Evolutionary conservation across 768 basidiomycete genomes (phyloP).

Genomic region (Agrocybe praecox): DNA sequence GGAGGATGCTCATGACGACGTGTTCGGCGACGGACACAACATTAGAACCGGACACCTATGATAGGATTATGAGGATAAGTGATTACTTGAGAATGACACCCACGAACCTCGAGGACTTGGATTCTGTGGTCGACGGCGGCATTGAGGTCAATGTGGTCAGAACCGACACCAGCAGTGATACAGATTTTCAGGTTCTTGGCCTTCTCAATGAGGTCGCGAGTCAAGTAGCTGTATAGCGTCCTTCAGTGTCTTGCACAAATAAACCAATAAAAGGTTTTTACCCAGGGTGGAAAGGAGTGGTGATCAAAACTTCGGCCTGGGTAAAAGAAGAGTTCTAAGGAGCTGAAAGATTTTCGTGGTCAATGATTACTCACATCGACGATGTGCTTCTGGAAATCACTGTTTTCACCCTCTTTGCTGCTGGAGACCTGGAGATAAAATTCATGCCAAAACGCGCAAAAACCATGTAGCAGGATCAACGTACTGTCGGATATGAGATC

Average conservation of each 20-base stretch:
- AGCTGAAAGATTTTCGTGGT: background rate
- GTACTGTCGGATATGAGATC: background rate
- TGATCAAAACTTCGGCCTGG: constrained; percentile 79
- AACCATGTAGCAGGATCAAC: background rate
- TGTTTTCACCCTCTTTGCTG: constrained; percentile 82
- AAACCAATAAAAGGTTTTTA: constrained; percentile 17
- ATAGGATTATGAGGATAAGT: constrained; percentile 9
- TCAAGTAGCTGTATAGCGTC: constrained; percentile 56
- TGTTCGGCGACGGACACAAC: constrained; percentile 93
- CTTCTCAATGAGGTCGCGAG: constrained; percentile 70
- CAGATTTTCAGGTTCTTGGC: constrained; percentile 90
- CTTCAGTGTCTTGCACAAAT: background rate
- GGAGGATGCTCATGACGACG: constrained; percentile 87
- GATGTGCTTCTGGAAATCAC: constrained; percentile 82
- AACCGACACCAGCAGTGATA: constrained; percentile 90
- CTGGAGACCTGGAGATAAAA: constrained; percentile 57
- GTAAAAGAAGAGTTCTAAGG: constrained; percentile 13
- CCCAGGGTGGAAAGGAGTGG: constrained; percentile 86
- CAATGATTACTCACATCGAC: constrained; percentile 57
- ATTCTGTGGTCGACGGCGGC: constrained; percentile 80
- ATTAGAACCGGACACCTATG: constrained; percentile 81
- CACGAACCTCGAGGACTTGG: constrained; percentile 69
- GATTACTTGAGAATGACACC: background rate
- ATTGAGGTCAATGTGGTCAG: constrained; percentile 89
- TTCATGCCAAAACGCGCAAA: background rate